A percentile compares a stretch with the other conserved stretches of the same genome.
Evolutionary conservation across 257 asterid genomes (phyloP).

Genomic region (Gentiana macrophylla): DNA sequence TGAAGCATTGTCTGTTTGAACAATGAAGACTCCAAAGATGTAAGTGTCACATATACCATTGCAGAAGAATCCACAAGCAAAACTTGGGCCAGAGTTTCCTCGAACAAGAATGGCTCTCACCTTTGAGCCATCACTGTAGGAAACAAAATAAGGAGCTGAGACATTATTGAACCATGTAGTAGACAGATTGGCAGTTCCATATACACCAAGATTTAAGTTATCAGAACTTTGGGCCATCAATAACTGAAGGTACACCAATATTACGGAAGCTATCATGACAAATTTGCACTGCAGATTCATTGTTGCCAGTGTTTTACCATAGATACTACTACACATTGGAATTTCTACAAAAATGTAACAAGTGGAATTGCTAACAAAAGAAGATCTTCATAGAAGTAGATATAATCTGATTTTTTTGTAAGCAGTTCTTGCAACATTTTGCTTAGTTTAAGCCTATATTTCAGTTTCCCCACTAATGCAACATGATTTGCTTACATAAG

Average conservation of each 20-base stretch:
- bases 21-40: conserved; percentile 14
- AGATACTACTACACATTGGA: too few relatives aligned
- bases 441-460: too few relatives aligned
- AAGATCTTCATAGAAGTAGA: too few relatives aligned
- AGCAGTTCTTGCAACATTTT: too few relatives aligned
- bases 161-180: conserved; percentile 12
- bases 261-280: too few relatives aligned
- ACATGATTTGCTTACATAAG: too few relatives aligned
- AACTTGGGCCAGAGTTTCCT: conserved; percentile 5
- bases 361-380: too few relatives aligned
- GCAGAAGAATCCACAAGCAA: conserved; percentile 17
- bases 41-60: background rate
- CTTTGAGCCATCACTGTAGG: background rate
- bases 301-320: too few relatives aligned
- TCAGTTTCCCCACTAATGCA: too few relatives aligned
- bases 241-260: background rate
- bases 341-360: too few relatives aligned
- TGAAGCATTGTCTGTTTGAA: background rate
- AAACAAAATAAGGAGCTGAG: background rate
- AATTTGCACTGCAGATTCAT: too few relatives aligned
- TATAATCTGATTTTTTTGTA: too few relatives aligned
- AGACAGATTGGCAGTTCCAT: conserved; percentile 11
- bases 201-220: background rate
- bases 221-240: conserved; percentile 1
- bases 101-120: conserved; percentile 6